These are phyloP conservation scores for Podaxis sp. DNA, from an alignment of 768 basidiomycete genomes.

Conservation along the genomic window DNA sequence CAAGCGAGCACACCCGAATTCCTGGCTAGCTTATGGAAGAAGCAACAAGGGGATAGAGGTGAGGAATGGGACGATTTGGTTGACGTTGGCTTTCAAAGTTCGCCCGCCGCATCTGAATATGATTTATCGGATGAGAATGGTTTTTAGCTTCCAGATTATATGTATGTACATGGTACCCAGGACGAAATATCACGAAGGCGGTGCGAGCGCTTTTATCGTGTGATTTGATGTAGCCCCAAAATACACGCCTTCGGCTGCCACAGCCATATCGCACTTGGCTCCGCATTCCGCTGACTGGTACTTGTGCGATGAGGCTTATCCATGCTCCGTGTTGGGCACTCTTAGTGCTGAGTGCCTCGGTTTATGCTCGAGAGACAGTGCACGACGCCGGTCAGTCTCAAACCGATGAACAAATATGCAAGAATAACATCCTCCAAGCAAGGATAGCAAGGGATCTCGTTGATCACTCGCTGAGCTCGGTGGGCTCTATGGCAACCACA, in stretches of 20 bases:
- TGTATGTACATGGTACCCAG: background rate
- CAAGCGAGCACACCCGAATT: slow-evolving; percentile 72
- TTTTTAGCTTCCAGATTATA: background rate
- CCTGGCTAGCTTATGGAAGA: slow-evolving; percentile 66
- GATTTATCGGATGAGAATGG: slow-evolving; percentile 26
- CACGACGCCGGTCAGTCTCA: slow-evolving; percentile 44
- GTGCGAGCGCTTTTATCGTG: background rate
- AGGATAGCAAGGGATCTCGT: slow-evolving; percentile 42
- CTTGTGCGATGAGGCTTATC: background rate
- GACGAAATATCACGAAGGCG: background rate
- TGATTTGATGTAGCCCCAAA: background rate
- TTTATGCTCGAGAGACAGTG: slow-evolving; percentile 38
- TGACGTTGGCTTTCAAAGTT: slow-evolving; percentile 43
- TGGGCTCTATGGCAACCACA: slow-evolving; percentile 52
- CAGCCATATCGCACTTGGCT: background rate
- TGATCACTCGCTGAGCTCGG: slow-evolving; percentile 33
- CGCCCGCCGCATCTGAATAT: slow-evolving; percentile 22
- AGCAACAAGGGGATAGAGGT: slow-evolving; percentile 50
- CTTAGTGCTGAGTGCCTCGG: background rate
- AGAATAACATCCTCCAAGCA: slow-evolving; percentile 28
- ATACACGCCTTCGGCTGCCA: background rate
- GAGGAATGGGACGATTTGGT: slow-evolving; percentile 62
- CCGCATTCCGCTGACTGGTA: background rate
- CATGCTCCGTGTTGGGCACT: background rate
- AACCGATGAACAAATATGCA: background rate